These are phyloP conservation scores for Tremella yokohamensis DNA, from an alignment of 768 basidiomycete species.

Conservation along the genomic window DNA sequence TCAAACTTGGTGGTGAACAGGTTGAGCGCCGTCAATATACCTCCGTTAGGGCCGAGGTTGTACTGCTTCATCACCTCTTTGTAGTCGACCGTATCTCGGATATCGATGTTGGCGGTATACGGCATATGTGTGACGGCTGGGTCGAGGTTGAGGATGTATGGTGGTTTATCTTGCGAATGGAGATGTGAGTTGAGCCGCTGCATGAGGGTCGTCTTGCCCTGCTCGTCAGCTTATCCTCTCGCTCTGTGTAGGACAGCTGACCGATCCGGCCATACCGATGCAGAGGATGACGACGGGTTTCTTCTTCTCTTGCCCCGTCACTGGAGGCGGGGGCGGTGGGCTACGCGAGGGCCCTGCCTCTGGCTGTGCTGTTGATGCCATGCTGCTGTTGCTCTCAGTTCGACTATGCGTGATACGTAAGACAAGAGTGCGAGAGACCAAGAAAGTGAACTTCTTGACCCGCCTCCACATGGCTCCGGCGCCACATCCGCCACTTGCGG, in stretches of 20 bases:
- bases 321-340: not conserved
- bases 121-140: conserved; percentile 88
- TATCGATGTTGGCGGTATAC: conserved; percentile 96
- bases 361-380: no score
- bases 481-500: no score
- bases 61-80: conserved; percentile 99
- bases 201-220: conserved; percentile 94
- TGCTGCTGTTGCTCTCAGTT: no score
- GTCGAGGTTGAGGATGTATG: conserved; percentile 96
- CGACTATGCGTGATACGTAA: no score
- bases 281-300: conserved; percentile 78
- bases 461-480: no score
- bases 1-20: conserved; percentile 99
- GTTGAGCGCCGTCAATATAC: conserved; percentile 93
- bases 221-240: not conserved
- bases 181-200: conserved; percentile 90
- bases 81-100: conserved; percentile 95
- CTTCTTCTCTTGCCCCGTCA: conserved; percentile 19
- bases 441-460: no score
- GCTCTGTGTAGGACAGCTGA: conserved; percentile 16
- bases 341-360: not conserved
- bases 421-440: no score
- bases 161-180: conserved; percentile 64
- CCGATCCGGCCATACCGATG: conserved; percentile 91
- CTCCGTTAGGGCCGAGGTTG: conserved; percentile 96